Percentiles rank a stretch among this genome's conserved stretches.
Conservation (phyloP, 2,329 filamentous ascomycete species). For the Aspergillus ruber region DNA sequence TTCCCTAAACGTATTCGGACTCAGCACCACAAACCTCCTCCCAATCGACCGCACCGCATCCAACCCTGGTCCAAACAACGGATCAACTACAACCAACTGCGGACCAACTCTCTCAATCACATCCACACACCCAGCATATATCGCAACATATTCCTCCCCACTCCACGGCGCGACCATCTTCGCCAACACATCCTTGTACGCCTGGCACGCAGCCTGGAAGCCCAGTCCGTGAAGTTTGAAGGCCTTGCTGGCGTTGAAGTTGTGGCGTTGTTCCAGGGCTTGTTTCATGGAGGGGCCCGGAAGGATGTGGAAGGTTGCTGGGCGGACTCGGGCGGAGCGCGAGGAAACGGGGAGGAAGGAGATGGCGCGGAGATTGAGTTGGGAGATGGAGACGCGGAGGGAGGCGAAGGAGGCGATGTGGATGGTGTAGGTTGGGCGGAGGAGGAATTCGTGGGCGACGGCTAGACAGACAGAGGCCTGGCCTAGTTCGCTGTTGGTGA, state of each 20-base stretch:
- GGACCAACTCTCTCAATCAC: slow-evolving; percentile 31
- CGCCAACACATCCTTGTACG: slow-evolving; percentile 10
- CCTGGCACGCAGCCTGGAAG: slow-evolving; percentile 22
- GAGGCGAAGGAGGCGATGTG: slow-evolving; percentile 37
- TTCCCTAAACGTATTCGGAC: slow-evolving; percentile 41
- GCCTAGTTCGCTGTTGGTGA: slow-evolving; percentile 38
- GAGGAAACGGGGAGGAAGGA: background rate
- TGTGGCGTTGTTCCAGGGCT: background rate
- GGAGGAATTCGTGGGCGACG: slow-evolving; percentile 30
- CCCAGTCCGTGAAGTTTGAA: slow-evolving; percentile 14
- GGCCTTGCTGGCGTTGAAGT: background rate
- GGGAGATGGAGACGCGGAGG: slow-evolving; percentile 19
- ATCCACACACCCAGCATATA: slow-evolving; percentile 26
- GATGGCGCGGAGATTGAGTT: slow-evolving; percentile 12
- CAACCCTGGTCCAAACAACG: slow-evolving; percentile 33
- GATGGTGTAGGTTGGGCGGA: slow-evolving; percentile 27
- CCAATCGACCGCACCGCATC: slow-evolving; percentile 33
- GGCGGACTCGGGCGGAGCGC: background rate
- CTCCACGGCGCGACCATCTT: slow-evolving; percentile 21
- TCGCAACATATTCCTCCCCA: slow-evolving; percentile 30
- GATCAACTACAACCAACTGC: slow-evolving; percentile 34
- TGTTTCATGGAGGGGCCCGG: slow-evolving; percentile 16
- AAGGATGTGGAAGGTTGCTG: slow-evolving; percentile 20
- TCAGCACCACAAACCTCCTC: slow-evolving; percentile 30
- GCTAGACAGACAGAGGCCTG: slow-evolving; percentile 39